Evolutionary conservation across 2,329 filamentous ascomycete genomes (phyloP), one percentile per base, ranked within the genome.

Genomic region (Aspergillus piperis): DNA sequence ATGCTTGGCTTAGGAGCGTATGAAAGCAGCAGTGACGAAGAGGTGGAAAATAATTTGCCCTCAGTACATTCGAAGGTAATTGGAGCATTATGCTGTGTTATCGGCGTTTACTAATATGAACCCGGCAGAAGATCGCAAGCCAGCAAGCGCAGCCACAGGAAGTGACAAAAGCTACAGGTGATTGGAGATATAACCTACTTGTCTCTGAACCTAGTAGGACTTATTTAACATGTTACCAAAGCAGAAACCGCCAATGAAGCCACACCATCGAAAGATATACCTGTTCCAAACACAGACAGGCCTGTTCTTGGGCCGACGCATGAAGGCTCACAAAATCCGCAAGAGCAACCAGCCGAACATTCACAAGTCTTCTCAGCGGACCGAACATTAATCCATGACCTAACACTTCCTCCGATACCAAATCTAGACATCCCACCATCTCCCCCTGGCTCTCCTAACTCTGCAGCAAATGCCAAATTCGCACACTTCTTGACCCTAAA

Each of bases 401-500:
- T 88, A 58, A 88, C 86, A 13, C 70, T 82, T n/a, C 73, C 81
- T 56, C 72, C 80, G 54, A 66, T 78, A 25, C 78, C 78, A 15
- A 77, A 78, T 62, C 67, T 80, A 63, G 74, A 81, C 41, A 78
- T 81, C 49, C 78, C 78, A 21, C 74, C 75, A 15, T 82, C 78
- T 13, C 80, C 78, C 19, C 78, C 79, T n/a, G 78, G 77, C 27
- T 80, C 78, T 41, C 77, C 79, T 5, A 66, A 78, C 52, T 72
- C 75, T 25, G 72, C 69, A 5, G 67, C 81, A 2, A 85, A 83
- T 17, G 80, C 81, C 62, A 88, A 87, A 66, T 84, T 88, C 68
- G 77, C 79, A 51, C 83, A 83, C 64, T 89, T 88, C 62, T 78
- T 88, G 3, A 80, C 82, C 21, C 75, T 88, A 38, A 89, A 88